These are phyloP conservation scores for Lomentospora prolificans DNA, from an alignment of 2,329 filamentous ascomycete species.

Conservation along the genomic window DNA sequence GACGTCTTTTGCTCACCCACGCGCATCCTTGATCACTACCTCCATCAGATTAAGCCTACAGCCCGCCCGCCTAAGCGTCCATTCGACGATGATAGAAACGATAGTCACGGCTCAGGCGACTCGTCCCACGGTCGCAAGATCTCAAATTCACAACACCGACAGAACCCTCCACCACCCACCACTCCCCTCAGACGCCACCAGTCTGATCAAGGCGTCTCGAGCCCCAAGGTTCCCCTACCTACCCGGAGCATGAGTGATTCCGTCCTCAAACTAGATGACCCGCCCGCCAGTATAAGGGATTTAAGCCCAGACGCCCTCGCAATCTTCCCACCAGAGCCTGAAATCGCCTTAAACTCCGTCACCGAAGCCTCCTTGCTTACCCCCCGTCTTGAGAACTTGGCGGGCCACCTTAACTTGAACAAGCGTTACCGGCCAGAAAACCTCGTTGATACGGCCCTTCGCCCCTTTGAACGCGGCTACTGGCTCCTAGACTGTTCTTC, in stretches of 20 bases:
- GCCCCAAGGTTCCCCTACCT: neutral
- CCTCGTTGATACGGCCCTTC: slow-evolving; percentile 30
- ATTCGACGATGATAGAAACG: neutral
- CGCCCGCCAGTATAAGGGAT: neutral
- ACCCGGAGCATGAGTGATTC: slow-evolving; percentile 6
- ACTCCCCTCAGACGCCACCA: slow-evolving; percentile 1
- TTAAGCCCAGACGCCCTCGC: slow-evolving; percentile 25
- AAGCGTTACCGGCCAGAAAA: slow-evolving; percentile 41
- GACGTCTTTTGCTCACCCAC: slow-evolving; percentile 35
- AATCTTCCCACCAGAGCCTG: slow-evolving; percentile 45
- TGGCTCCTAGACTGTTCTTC: slow-evolving; percentile 55
- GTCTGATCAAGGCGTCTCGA: slow-evolving; percentile 4
- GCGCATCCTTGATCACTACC: slow-evolving; percentile 37
- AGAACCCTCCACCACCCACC: neutral
- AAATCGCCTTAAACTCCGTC: slow-evolving; percentile 36
- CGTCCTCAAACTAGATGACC: neutral
- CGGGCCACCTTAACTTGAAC: slow-evolving; percentile 37
- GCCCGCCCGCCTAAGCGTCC: neutral
- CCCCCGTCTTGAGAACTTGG: slow-evolving; percentile 40
- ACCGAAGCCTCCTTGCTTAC: slow-evolving; percentile 44
- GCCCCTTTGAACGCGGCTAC: slow-evolving; percentile 62
- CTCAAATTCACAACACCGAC: neutral
- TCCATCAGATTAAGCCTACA: slow-evolving; percentile 14
- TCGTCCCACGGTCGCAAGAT: neutral
- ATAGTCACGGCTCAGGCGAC: neutral